Conservation (phyloP, 2,329 filamentous ascomycete genomes). For the Phaeosphaeria sp. region DNA sequence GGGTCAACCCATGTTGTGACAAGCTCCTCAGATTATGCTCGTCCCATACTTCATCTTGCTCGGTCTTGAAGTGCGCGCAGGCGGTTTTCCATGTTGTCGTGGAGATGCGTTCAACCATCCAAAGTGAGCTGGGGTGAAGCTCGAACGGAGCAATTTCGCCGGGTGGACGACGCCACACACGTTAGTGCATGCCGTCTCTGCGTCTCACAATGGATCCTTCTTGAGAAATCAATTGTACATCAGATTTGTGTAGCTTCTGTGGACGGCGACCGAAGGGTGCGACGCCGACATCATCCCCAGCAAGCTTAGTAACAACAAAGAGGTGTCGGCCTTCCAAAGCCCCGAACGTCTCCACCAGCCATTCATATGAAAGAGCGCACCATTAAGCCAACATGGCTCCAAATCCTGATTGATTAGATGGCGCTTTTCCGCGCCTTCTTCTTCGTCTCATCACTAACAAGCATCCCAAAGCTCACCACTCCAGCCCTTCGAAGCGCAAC, state of each 20-base stretch:
- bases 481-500: conserved; percentile 4
- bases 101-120: not conserved
- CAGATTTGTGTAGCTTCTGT: not conserved
- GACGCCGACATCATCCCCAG: not conserved
- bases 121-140: not conserved
- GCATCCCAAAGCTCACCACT: conserved; percentile 2
- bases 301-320: not conserved
- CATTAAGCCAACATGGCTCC: not conserved
- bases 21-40: not conserved
- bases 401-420: not conserved
- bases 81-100: not conserved
- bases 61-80: too few species aligned
- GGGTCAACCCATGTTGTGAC: not conserved
- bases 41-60: not conserved
- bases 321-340: not conserved
- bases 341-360: conserved; percentile 1
- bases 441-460: conserved; percentile 1
- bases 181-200: not conserved
- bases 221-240: not conserved
- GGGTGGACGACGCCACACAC: not conserved
- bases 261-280: not conserved
- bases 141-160: not conserved
- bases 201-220: not conserved
- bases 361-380: not conserved
- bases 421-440: not conserved